These are phyloP conservation scores for Blastocystis sp. DNA, from an alignment of 352 stramenopile genomes.

Conservation along the genomic window DNA sequence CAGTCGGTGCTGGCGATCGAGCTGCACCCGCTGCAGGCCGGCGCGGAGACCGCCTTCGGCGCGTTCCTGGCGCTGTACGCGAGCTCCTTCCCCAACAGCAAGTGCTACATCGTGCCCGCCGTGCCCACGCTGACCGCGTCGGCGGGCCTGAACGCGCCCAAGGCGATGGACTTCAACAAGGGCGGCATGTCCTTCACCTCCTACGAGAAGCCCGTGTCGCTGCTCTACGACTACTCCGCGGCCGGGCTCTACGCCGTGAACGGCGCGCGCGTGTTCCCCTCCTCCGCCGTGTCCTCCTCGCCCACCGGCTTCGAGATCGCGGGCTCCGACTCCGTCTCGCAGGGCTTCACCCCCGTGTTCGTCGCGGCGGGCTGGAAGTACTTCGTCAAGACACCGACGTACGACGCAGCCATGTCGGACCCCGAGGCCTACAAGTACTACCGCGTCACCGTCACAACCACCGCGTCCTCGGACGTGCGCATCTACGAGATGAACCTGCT, in stretches of 20 bases:
- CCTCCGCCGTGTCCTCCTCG: neutral
- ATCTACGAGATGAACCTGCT: conserved; percentile 22
- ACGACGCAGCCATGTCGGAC: neutral
- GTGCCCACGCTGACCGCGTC: neutral
- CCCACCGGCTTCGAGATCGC: neutral
- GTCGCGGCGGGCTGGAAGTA: neutral
- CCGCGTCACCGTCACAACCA: neutral
- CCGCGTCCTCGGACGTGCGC: neutral
- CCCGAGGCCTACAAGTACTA: neutral
- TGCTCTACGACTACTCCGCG: neutral
- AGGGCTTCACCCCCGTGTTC: neutral
- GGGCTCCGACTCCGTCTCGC: neutral
- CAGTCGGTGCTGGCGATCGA: conserved; percentile 14
- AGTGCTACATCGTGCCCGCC: neutral
- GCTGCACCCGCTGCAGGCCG: neutral
- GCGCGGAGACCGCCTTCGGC: neutral
- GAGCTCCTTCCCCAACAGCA: neutral
- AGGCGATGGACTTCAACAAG: neutral
- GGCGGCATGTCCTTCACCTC: neutral
- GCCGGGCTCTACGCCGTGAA: neutral
- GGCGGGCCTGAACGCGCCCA: neutral
- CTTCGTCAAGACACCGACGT: neutral
- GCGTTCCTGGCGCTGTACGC: neutral
- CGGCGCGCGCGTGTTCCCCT: neutral
- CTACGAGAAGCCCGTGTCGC: neutral